Percentiles rank a stretch among this genome's conserved stretches.
These are phyloP conservation scores for Leishmania tropica DNA, from an alignment of 208 protist genomes.

Conservation along the genomic window DNA sequence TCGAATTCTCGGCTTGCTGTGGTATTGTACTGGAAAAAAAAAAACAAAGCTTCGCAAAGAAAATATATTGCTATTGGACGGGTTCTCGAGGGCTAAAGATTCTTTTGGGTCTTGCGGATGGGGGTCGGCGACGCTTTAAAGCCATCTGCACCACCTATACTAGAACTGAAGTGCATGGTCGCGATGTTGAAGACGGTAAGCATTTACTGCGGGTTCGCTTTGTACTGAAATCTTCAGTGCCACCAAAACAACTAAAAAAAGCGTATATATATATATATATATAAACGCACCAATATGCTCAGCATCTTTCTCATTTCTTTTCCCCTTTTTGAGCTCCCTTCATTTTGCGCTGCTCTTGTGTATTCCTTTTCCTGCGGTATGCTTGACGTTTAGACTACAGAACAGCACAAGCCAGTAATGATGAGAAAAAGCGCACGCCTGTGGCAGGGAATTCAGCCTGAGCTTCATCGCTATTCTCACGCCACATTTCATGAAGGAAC, in stretches of 20 bases:
- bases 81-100: not conserved
- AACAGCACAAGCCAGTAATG: conserved; percentile 5
- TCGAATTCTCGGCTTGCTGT: conserved; percentile 3
- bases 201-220: not conserved
- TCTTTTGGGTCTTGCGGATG: not conserved
- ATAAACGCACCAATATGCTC: not conserved
- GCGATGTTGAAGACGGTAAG: not conserved
- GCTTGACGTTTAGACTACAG: conserved; percentile 5
- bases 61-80: not conserved
- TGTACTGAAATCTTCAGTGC: not conserved
- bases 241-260: not conserved
- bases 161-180: not conserved
- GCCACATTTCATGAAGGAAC: conserved; percentile 89
- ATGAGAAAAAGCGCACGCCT: conserved; percentile 23
- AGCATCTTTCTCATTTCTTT: conserved; percentile 19
- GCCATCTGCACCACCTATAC: too few species aligned
- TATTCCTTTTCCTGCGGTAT: conserved; percentile 13
- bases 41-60: not conserved
- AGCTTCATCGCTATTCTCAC: conserved; percentile 81
- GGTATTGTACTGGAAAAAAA: conserved; percentile 9
- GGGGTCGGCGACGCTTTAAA: not conserved
- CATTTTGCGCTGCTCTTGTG: not conserved
- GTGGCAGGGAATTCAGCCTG: conserved; percentile 57
- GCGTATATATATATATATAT: not conserved
- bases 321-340: not conserved